phyloP scores from a whole-genome alignment of 257 asterid genomes.

The Cruciata laevipes region DNA sequence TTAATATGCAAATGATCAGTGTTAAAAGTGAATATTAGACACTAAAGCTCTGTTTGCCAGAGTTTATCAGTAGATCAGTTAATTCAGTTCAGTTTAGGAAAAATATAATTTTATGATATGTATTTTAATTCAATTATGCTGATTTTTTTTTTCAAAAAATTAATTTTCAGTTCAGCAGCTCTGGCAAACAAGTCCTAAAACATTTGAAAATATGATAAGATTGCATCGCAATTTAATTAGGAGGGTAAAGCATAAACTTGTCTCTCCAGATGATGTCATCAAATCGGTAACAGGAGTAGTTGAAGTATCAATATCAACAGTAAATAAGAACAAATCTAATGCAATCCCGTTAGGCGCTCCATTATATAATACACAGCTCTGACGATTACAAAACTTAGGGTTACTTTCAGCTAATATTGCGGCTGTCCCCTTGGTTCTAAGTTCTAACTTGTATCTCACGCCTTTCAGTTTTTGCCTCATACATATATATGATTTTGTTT shows the following conservation, averaged over 20 bases:
- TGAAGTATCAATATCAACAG: constrained; percentile 13
- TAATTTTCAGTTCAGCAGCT: too few relatives aligned
- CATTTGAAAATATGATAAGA: too few relatives aligned
- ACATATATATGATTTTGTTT: too few relatives aligned
- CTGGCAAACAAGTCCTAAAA: too few relatives aligned
- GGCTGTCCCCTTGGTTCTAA: constrained; percentile 7
- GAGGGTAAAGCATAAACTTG: constrained; percentile 7
- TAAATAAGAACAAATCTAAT: neutral
- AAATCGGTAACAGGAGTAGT: neutral
- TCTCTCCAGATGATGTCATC: constrained; percentile 9
- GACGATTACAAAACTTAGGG: neutral
- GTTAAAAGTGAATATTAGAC: too few relatives aligned
- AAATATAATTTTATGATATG: too few relatives aligned
- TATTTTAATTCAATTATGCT: too few relatives aligned
- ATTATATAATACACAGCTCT: neutral
- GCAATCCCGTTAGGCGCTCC: neutral
- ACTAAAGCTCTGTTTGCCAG: too few relatives aligned
- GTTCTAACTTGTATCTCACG: constrained; percentile 14
- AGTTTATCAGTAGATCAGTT: too few relatives aligned
- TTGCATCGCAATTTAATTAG: neutral
- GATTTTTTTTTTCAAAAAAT: too few relatives aligned
- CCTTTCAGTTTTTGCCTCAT: neutral
- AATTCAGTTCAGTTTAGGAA: too few relatives aligned
- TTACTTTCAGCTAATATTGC: constrained; percentile 6
- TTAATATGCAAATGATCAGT: too few relatives aligned